These are phyloP conservation scores for Microdochium nivale DNA, from an alignment of 2,329 filamentous ascomycete genomes.

Conservation along the genomic window DNA sequence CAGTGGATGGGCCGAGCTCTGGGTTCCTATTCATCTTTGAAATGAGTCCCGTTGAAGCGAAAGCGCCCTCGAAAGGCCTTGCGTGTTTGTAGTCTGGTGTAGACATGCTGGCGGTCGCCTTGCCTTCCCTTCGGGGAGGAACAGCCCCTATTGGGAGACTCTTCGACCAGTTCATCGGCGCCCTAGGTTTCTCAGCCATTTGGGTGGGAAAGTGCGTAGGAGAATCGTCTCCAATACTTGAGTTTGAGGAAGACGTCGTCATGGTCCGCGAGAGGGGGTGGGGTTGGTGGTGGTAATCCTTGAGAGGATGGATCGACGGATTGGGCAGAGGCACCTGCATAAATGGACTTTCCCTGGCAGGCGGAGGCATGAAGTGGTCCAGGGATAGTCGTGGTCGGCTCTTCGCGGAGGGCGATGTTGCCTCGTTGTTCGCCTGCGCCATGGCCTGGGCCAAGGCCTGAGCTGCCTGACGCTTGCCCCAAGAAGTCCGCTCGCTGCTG, in stretches of 20 bases:
- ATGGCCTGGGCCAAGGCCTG: constrained; percentile 37
- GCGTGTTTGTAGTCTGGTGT: constrained; percentile 73
- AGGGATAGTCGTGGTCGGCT: constrained; percentile 67
- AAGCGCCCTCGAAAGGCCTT: constrained; percentile 72
- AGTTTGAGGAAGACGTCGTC: constrained; percentile 78
- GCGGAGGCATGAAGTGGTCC: constrained; percentile 65
- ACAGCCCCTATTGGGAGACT: constrained; percentile 49
- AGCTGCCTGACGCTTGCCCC: constrained; percentile 50
- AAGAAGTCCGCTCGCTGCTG: constrained; percentile 53
- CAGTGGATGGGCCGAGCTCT: constrained; percentile 48
- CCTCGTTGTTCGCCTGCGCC: constrained; percentile 31
- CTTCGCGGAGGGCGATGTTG: constrained; percentile 45
- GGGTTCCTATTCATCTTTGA: constrained; percentile 87
- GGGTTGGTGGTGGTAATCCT: constrained; percentile 42
- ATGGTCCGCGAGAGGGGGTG: constrained; percentile 83
- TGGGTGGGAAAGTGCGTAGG: constrained; percentile 53
- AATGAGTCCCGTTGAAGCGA: constrained; percentile 89
- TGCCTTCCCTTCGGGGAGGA: constrained; percentile 14
- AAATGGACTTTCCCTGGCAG: constrained; percentile 56
- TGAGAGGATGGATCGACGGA: constrained; percentile 42
- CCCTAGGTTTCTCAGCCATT: constrained; percentile 42
- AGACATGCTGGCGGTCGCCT: constrained; percentile 38
- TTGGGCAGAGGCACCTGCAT: constrained; percentile 42
- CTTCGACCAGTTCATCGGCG: constrained; percentile 55
- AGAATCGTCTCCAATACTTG: constrained; percentile 63